Percentiles rank a stretch among this genome's conserved stretches.
Evolutionary conservation across 1,139 yeast genomes (phyloP).

Genomic region (Geotrichum macrosporum): DNA sequence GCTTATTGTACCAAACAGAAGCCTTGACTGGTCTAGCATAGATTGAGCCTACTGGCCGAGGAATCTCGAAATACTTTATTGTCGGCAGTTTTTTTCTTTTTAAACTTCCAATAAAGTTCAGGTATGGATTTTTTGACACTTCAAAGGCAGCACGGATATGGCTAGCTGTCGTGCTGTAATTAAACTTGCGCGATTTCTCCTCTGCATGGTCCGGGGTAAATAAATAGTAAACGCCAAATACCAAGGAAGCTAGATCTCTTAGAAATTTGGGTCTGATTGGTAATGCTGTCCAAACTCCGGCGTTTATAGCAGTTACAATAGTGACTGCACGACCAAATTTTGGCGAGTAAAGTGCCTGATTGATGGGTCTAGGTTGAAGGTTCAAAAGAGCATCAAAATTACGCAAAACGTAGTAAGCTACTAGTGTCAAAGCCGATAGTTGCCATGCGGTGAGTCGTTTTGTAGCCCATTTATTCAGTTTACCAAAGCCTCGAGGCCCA

Average conservation of each 20-base stretch:
- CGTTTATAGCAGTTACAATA: conserved; percentile 24
- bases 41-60: conserved; percentile 22
- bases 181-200: conserved; percentile 24
- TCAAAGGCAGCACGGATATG: conserved; percentile 25
- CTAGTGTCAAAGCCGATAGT: conserved; percentile 23
- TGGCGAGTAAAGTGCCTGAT: conserved; percentile 22
- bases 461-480: conserved; percentile 20
- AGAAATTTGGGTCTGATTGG: conserved; percentile 22
- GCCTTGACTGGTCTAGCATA: conserved; percentile 24
- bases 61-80: conserved; percentile 18
- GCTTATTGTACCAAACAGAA: conserved; percentile 24
- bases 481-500: conserved; percentile 24
- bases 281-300: conserved; percentile 26
- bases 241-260: conserved; percentile 21
- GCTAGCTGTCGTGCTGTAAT: conserved; percentile 22
- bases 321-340: conserved; percentile 23
- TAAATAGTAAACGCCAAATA: conserved; percentile 23
- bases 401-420: conserved; percentile 23
- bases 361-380: conserved; percentile 23
- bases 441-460: conserved; percentile 25
- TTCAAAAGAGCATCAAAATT: conserved; percentile 24
- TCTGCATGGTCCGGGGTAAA: conserved; percentile 25
- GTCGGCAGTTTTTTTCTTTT: conserved; percentile 16
- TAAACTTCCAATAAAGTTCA: conserved; percentile 14
- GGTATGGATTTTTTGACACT: conserved; percentile 23